phyloP scores from a whole-genome alignment of 352 stramenopile species.

The Pythium utonaiense region DNA sequence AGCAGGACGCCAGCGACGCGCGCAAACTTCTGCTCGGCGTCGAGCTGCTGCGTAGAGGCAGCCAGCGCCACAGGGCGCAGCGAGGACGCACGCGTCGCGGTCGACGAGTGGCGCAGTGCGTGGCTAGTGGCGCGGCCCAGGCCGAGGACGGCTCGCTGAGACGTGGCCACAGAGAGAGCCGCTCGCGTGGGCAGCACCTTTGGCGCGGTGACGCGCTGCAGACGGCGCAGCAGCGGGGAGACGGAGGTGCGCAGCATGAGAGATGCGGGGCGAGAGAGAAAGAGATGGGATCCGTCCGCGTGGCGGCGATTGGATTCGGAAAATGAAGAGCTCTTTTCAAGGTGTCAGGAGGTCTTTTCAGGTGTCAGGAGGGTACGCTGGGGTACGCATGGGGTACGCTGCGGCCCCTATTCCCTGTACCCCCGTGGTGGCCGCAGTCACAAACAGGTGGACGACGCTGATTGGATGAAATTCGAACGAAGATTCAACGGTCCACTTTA shows the following conservation, averaged over 20 bases:
- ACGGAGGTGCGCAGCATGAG: slow-evolving; percentile 3
- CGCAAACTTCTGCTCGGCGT: slow-evolving; percentile 12
- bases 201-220: neutral
- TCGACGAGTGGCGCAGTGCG: neutral
- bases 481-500: neutral
- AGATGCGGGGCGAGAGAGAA: neutral
- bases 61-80: neutral
- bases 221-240: neutral
- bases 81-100: neutral
- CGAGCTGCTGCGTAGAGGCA: neutral
- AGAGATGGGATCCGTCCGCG: neutral
- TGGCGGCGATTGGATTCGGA: neutral
- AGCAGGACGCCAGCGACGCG: slow-evolving; percentile 14
- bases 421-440: neutral
- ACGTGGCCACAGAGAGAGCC: neutral
- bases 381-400: neutral
- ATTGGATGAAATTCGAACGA: neutral
- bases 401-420: neutral
- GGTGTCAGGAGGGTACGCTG: too few relatives aligned
- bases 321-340: neutral
- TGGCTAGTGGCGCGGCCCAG: neutral
- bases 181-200: neutral
- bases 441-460: neutral
- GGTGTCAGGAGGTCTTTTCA: neutral
- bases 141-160: neutral